Evolutionary conservation across 441 rosid genomes (phyloP).

Genomic region (Populus hybrid): DNA sequence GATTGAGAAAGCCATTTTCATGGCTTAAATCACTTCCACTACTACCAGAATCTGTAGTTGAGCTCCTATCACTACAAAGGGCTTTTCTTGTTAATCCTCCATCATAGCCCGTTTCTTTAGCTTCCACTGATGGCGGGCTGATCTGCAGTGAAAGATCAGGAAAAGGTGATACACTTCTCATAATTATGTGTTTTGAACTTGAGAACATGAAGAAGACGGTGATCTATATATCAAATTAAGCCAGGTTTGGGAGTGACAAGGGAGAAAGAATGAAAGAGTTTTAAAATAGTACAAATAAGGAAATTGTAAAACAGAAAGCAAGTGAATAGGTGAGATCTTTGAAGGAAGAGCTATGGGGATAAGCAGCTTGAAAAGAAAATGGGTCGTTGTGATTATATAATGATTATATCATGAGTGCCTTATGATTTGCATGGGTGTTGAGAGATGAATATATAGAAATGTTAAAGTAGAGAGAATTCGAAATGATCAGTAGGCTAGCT

Average conservation of each 20-base stretch:
- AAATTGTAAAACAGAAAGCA: slow-evolving; percentile 15
- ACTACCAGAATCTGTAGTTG: slow-evolving; percentile 66
- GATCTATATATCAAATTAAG: neutral
- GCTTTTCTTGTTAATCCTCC: slow-evolving; percentile 29
- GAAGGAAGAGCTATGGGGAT: slow-evolving; percentile 15
- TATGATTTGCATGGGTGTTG: slow-evolving; percentile 69
- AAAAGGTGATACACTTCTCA: slow-evolving; percentile 33
- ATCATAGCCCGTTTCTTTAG: slow-evolving; percentile 20
- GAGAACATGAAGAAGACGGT: slow-evolving; percentile 28
- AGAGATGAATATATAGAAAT: neutral
- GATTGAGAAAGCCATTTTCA: slow-evolving; percentile 46
- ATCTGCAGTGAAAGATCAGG: slow-evolving; percentile 94
- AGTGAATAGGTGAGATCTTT: slow-evolving; percentile 7
- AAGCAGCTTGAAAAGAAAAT: slow-evolving; percentile 13
- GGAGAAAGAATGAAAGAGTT: slow-evolving; percentile 16
- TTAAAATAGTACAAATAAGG: slow-evolving; percentile 23
- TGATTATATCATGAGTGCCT: slow-evolving; percentile 92
- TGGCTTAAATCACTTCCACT: slow-evolving; percentile 79
- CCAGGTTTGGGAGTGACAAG: neutral
- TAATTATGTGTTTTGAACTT: slow-evolving; percentile 28
- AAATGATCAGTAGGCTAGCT: slow-evolving; percentile 25
- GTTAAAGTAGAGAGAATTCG: neutral
- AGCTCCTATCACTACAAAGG: slow-evolving; percentile 46
- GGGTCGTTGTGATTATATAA: slow-evolving; percentile 22
- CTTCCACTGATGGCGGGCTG: slow-evolving; percentile 56